Conservation (phyloP, 2,329 filamentous ascomycete species). For the Leptographium galeiforme region DNA sequence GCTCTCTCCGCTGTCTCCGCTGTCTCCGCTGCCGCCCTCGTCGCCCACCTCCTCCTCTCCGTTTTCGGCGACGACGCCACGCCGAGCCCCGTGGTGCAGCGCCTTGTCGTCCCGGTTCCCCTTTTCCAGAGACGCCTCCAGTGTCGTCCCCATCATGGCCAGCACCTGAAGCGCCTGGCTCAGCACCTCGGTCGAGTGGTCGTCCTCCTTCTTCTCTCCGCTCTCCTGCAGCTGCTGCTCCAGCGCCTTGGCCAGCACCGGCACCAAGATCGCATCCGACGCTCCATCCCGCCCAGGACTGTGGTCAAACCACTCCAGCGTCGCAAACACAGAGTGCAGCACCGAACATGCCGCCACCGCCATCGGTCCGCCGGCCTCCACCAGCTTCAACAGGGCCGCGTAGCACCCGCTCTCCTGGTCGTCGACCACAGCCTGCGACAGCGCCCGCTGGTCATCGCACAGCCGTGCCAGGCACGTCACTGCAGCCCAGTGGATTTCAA, state of each 20-base stretch:
- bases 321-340: constrained; percentile 47
- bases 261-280: constrained; percentile 37
- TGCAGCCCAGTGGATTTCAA: constrained; percentile 31
- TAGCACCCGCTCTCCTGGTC: constrained; percentile 29
- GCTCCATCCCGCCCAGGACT: constrained; percentile 32
- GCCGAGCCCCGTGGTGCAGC: constrained; percentile 21
- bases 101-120: constrained; percentile 25
- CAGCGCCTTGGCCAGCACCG: constrained; percentile 27
- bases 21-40: constrained; percentile 25
- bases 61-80: constrained; percentile 19
- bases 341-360: constrained; percentile 46
- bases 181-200: constrained; percentile 26
- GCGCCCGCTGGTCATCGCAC: constrained; percentile 35
- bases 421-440: constrained; percentile 41
- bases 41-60: constrained; percentile 22
- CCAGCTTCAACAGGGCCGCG: constrained; percentile 33
- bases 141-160: constrained; percentile 48
- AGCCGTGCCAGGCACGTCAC: constrained; percentile 43
- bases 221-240: constrained; percentile 13
- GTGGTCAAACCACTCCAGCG: constrained; percentile 38
- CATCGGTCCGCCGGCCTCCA: constrained; percentile 30
- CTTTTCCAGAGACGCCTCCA: constrained; percentile 37
- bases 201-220: constrained; percentile 8
- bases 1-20: constrained; percentile 22
- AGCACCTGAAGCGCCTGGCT: constrained; percentile 47